These are phyloP conservation scores for Paraleonurus japonicus DNA, from an alignment of 257 asterid genomes.

Conservation along the genomic window DNA sequence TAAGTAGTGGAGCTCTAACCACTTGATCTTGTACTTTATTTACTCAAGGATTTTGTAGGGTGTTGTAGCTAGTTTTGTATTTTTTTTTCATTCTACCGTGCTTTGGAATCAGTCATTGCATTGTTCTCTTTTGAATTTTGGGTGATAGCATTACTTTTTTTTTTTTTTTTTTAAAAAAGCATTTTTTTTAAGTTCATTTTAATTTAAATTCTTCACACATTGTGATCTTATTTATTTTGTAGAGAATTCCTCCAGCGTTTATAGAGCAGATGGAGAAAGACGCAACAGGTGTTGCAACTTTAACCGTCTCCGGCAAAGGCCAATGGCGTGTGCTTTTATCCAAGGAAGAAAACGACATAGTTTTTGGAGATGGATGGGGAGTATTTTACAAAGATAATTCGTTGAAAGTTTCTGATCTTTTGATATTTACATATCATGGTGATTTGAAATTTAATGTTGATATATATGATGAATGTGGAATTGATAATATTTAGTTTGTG, in stretches of 20 bases:
- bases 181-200: background rate
- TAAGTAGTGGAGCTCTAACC: too few relatives aligned
- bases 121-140: too few relatives aligned
- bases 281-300: background rate
- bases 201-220: background rate
- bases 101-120: too few relatives aligned
- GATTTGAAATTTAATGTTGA: conserved; percentile 20
- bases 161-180: too few relatives aligned
- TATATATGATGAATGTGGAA: conserved; percentile 9
- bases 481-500: background rate
- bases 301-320: background rate
- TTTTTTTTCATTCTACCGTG: too few relatives aligned
- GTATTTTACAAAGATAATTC: conserved; percentile 18
- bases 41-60: background rate
- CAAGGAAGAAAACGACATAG: background rate
- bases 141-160: too few relatives aligned
- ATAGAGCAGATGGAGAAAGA: conserved; percentile 1
- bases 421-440: conserved; percentile 23
- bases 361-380: conserved; percentile 31
- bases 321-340: conserved; percentile 16
- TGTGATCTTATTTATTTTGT: background rate
- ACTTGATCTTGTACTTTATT: too few relatives aligned
- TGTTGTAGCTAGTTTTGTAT: too few relatives aligned
- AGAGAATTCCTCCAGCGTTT: conserved; percentile 26
- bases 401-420: conserved; percentile 11